A percentile compares a stretch with the other conserved stretches of the same genome.
These are phyloP conservation scores for Withania somnifera DNA, from an alignment of 305 asterid genomes.

Conservation along the genomic window DNA sequence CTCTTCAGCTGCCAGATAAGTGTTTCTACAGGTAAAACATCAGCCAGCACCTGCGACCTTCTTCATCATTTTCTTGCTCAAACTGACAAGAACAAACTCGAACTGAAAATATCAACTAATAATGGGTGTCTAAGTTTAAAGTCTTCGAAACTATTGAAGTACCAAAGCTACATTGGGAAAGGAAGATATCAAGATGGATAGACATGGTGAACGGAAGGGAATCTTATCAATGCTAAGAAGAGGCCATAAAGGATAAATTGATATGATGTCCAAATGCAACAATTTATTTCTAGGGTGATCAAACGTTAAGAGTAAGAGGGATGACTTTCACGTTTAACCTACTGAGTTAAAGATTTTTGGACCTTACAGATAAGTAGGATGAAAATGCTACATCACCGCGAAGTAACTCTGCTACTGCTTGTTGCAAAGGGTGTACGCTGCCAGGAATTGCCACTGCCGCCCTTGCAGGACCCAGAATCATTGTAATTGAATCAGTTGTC, in stretches of 20 bases:
- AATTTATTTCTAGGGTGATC: neutral
- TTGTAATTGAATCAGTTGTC: neutral
- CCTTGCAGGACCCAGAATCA: conserved; percentile 46
- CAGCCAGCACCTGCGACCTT: conserved; percentile 45
- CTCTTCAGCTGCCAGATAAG: conserved; percentile 57
- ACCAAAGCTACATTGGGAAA: neutral
- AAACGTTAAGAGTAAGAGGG: neutral
- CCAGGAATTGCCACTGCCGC: conserved; percentile 29
- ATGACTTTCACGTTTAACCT: neutral
- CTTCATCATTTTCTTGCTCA: conserved; percentile 25
- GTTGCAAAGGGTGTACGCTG: conserved; percentile 35
- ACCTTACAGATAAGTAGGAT: conserved; percentile 53
- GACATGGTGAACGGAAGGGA: neutral
- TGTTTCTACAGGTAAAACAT: conserved; percentile 35
- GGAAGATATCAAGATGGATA: neutral
- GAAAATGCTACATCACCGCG: conserved; percentile 35
- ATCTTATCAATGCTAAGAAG: neutral
- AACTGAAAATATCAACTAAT: neutral
- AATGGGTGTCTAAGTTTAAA: neutral
- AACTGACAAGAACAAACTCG: neutral
- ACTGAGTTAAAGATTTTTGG: conserved; percentile 8
- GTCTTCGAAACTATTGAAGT: neutral
- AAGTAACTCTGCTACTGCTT: conserved; percentile 36
- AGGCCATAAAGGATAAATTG: neutral
- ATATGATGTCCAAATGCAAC: neutral